Evolutionary conservation across 306 rosid species (phyloP), one percentile per base, ranked within the genome.

Genomic region (Fragaria vesca): DNA sequence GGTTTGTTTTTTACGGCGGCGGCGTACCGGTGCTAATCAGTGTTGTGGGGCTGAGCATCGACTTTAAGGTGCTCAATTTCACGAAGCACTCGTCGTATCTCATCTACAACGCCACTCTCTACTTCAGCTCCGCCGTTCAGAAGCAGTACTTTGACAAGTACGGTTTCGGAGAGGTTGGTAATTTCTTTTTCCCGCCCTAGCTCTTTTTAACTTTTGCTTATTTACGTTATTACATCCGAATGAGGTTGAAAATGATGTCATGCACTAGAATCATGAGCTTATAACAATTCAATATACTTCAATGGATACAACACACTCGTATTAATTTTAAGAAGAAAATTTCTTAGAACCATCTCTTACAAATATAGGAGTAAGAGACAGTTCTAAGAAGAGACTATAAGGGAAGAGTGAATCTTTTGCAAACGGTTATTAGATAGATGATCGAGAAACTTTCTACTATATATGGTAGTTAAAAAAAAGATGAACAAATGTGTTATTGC

Each of bases 1-100:
- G 5, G 52, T 48, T 48, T 48, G 52, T 24, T 9, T 34, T 28
- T 26, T 1, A 24, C 17, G 40, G 40, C 20, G 67, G 40, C 20
- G 40, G 38, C 8, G 1, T 5, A 18, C 58, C 20, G 58, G 11
- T 60, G 36, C 1, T 26, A 2, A 69, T 69, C 38, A 92, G 98
- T 79, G 97, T 94, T 63, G 97, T 94, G 74, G 98, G 98, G 20
- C 62, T 94, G 86, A 94, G 89, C 88, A 84, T 90, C 77, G 95
- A 92, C 88, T 94, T 90, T 24, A 91, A 88, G 84, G 52, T 94
- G 66, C 80, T 94, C 77, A 94, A 92, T 78, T 78, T 91, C 80
- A 90, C 98, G 0, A 94, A 94, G 83, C 98, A 94, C 83, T 60
- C 92, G 2, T 78, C 92, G 6, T 94, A 94, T 87, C 89, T 94